A percentile compares a stretch with the other conserved stretches of the same genome.
These are phyloP conservation scores for Phytophthora vignae DNA, from an alignment of 352 stramenopile genomes.

Conservation along the genomic window DNA sequence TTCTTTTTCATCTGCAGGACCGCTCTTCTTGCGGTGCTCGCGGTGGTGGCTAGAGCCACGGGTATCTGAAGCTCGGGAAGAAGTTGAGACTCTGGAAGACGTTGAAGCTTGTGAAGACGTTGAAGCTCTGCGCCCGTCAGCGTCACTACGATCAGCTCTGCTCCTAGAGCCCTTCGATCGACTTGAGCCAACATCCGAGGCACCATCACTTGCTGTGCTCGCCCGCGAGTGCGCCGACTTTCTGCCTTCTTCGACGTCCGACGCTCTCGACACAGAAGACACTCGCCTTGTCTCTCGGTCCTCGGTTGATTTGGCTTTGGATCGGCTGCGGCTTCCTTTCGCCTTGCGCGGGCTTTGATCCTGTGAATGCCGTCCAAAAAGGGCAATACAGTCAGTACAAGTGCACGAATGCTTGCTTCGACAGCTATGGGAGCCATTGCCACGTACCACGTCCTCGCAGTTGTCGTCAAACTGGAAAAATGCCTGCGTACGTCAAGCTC, in stretches of 20 bases:
- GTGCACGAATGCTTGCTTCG: neutral
- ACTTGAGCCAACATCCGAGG: slow-evolving; percentile 14
- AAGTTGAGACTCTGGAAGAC: slow-evolving; percentile 20
- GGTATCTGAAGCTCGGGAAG: slow-evolving; percentile 14
- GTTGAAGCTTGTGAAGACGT: slow-evolving; percentile 23
- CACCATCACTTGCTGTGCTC: slow-evolving; percentile 7
- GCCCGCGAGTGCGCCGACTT: slow-evolving; percentile 13
- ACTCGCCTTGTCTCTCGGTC: slow-evolving; percentile 7
- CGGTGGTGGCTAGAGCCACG: slow-evolving; percentile 6
- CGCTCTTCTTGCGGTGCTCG: slow-evolving; percentile 25
- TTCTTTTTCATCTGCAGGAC: slow-evolving; percentile 17
- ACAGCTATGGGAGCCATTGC: neutral
- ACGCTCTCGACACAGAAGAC: slow-evolving; percentile 14
- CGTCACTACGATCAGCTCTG: slow-evolving; percentile 12
- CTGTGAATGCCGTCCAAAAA: slow-evolving; percentile 5
- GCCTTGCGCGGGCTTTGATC: slow-evolving; percentile 41
- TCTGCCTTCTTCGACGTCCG: slow-evolving; percentile 2
- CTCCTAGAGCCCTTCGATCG: slow-evolving; percentile 25
- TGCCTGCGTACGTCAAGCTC: slow-evolving; percentile 19
- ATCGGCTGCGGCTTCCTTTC: slow-evolving; percentile 32
- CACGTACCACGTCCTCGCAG: slow-evolving; percentile 63
- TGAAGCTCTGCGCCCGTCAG: slow-evolving; percentile 27
- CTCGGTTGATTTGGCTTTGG: slow-evolving; percentile 20
- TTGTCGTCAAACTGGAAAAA: slow-evolving; percentile 76
- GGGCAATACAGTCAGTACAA: neutral